phyloP scores from a whole-genome alignment of 2,329 filamentous ascomycete species.

The Neonectria ditissima region DNA sequence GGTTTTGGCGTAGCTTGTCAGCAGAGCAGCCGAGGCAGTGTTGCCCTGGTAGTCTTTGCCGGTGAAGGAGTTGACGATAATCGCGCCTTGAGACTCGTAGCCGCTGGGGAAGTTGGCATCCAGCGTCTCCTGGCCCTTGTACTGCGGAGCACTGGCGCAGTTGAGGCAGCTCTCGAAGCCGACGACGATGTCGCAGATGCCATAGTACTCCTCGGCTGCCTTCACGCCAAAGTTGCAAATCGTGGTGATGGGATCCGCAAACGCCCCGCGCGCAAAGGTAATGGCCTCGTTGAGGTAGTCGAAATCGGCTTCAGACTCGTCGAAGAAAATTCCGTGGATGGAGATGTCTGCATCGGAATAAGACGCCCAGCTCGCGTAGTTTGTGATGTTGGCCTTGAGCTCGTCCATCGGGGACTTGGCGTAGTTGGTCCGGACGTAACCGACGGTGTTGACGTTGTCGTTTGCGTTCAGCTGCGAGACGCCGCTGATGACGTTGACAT shows the following conservation, averaged over 20 bases:
- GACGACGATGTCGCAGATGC: slow-evolving; percentile 42
- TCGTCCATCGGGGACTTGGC: slow-evolving; percentile 28
- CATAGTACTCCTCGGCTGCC: slow-evolving; percentile 30
- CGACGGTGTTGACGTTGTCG: slow-evolving; percentile 37
- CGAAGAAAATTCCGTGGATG: slow-evolving; percentile 42
- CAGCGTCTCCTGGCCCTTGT: slow-evolving; percentile 32
- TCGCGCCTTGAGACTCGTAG: slow-evolving; percentile 16
- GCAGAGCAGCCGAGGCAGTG: not conserved
- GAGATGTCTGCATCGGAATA: slow-evolving; percentile 30
- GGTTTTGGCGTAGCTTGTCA: slow-evolving; percentile 9
- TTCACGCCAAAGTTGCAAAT: slow-evolving; percentile 42
- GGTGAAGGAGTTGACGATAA: slow-evolving; percentile 37
- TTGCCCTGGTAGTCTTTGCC: slow-evolving; percentile 24
- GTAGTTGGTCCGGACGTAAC: slow-evolving; percentile 42
- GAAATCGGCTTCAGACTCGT: slow-evolving; percentile 31
- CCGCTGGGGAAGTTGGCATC: slow-evolving; percentile 29
- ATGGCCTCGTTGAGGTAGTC: slow-evolving; percentile 36
- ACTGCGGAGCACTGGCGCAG: slow-evolving; percentile 28
- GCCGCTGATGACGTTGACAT: slow-evolving; percentile 39
- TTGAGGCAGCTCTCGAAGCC: slow-evolving; percentile 44
- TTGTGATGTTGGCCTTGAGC: slow-evolving; percentile 38
- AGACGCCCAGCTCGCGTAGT: slow-evolving; percentile 32
- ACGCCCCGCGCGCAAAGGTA: slow-evolving; percentile 20
- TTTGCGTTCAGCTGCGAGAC: slow-evolving; percentile 37
- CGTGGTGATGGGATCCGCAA: slow-evolving; percentile 24